Evolutionary conservation across 2,329 filamentous ascomycete species (phyloP).

Genomic region (Sordariomycetes sp.): DNA sequence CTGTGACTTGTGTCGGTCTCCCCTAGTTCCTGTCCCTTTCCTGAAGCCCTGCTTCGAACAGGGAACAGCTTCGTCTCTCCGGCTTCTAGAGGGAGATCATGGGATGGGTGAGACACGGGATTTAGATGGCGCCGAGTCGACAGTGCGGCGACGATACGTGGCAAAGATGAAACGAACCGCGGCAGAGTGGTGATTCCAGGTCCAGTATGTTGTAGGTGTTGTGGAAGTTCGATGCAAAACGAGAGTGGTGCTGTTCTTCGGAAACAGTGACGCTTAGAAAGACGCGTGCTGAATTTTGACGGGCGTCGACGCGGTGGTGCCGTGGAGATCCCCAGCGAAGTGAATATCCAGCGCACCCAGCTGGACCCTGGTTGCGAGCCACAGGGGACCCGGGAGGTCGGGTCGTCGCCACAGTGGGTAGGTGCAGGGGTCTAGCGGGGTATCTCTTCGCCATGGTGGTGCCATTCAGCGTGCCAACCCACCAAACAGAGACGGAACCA

Average conservation of each 20-base stretch:
- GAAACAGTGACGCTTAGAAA: background rate
- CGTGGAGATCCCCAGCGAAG: background rate
- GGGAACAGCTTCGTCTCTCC: background rate
- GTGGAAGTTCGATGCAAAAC: background rate
- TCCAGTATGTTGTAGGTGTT: background rate
- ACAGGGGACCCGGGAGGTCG: background rate
- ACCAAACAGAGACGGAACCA: background rate
- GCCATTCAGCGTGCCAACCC: background rate
- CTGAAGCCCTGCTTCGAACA: background rate
- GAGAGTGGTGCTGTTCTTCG: background rate
- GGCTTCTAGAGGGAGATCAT: background rate
- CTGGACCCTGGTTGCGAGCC: background rate
- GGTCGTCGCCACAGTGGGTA: slow-evolving; percentile 3
- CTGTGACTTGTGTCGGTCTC: background rate
- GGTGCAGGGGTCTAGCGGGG: background rate
- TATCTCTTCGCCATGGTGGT: background rate
- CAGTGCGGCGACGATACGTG: background rate
- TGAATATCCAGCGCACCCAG: background rate
- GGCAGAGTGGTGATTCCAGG: background rate
- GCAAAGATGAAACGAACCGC: background rate
- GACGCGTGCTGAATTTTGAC: background rate
- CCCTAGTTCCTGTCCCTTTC: background rate
- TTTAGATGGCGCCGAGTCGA: background rate
- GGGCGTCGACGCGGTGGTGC: background rate
- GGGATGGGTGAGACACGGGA: background rate